phyloP scores from a whole-genome alignment of 139 green algal genomes.

The Desmodesmus armatus region DNA sequence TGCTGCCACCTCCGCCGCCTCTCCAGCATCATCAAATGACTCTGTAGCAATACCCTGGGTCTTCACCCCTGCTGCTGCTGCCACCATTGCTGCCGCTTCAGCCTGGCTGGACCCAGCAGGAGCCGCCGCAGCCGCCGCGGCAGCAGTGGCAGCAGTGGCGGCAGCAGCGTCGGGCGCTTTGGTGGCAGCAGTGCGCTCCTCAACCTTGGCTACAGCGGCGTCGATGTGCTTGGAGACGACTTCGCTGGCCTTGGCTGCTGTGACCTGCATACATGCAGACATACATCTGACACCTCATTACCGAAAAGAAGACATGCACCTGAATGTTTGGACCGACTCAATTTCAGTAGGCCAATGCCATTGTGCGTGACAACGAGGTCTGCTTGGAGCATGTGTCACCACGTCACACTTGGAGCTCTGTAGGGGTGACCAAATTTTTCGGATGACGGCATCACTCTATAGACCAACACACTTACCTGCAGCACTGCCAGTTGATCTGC shows the following conservation, averaged over 20 bases:
- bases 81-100: background rate
- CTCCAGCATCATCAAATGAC: conserved; percentile 7
- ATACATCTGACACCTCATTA: too few relatives aligned
- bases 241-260: background rate
- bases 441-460: too few relatives aligned
- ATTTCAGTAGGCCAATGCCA: too few relatives aligned
- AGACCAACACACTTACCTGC: background rate
- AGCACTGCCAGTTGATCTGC: background rate
- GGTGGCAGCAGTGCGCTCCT: background rate
- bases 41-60: background rate
- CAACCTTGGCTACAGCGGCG: background rate
- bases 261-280: background rate
- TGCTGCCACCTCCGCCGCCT: conserved; percentile 15
- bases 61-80: background rate
- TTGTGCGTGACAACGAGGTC: too few relatives aligned
- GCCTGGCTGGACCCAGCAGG: background rate
- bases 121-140: background rate
- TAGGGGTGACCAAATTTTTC: too few relatives aligned
- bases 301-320: too few relatives aligned
- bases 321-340: too few relatives aligned
- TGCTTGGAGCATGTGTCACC: too few relatives aligned
- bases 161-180: background rate
- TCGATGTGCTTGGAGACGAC: background rate
- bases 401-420: too few relatives aligned
- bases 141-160: background rate